Base-by-base conservation (phyloP, 176 grass and related monocot genomes). In the Carex myosuroides region DNA sequence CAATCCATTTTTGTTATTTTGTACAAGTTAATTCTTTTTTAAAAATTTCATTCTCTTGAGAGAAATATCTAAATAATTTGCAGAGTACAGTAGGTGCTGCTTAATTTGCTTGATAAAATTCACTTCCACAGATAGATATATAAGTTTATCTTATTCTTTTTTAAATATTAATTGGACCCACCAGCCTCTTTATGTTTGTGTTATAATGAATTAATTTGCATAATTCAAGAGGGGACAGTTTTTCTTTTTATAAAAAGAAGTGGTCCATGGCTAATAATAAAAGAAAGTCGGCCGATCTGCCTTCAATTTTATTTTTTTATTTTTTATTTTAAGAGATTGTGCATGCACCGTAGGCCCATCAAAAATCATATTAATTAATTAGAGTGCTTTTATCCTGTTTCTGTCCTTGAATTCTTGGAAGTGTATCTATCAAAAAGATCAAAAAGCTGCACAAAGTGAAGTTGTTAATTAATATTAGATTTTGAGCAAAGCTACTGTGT, bases 181-280 rank as follows among this genome's bases (percentile, higher is more conserved):
- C 73, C 53, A 56, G 22, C 13, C 52, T 57, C 20, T 32, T 77
- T 29, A 39, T 39, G 37, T 39, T 11, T 77, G 24, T 77, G 46
- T 48, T 56, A 17, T 77, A 21, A 54, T 77, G 14, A 56, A 12
- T 30, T 29, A 39, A 26, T 11, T 76, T 77, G 50, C 50, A 5
- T 77, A 24, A 77, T 56, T 55, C 1, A 55, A 76, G 11, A 77
- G 73, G 73, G 73, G 50, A 56, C 73, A 77, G 73, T 52, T 55
- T 77, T 77, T 77, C 73, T 33, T 77, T 77, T 29, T 30, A 11
- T 13, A 26, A 56, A 53, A 56, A 77, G 13, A 55, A 55, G 46
- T 77, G 48, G 73, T 77, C 73, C 50, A 54, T 33, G n/a, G 46
- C 6, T 32, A 14, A 77, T 56, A 53, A 77, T 77, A 77, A 6